Evolutionary conservation across 2,329 filamentous ascomycete genomes (phyloP).

Genomic region (Zasmidium cellare): DNA sequence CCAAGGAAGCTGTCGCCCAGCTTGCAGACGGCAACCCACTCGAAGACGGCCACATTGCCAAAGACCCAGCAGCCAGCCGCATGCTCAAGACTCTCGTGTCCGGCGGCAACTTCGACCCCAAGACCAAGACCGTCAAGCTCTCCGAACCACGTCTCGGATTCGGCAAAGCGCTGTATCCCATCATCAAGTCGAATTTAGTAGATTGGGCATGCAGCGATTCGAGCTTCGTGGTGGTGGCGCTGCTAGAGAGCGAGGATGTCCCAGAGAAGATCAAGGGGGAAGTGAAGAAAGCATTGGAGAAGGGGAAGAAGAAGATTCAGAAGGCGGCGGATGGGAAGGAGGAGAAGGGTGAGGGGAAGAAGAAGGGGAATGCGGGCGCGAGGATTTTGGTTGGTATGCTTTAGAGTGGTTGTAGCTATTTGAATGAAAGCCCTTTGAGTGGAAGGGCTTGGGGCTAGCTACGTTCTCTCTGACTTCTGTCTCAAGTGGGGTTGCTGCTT

Average conservation of each 20-base stretch:
- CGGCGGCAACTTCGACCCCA: conserved; percentile 81
- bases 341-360: conserved; percentile 66
- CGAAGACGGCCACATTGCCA: conserved; percentile 59
- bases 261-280: conserved; percentile 68
- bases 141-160: conserved; percentile 79
- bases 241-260: conserved; percentile 67
- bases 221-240: conserved; percentile 79
- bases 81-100: conserved; percentile 91
- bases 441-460: too few species aligned
- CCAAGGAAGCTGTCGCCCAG: conserved; percentile 65
- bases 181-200: conserved; percentile 73
- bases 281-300: conserved; percentile 68
- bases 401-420: neutral
- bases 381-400: conserved; percentile 47
- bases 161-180: conserved; percentile 74
- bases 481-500: too few species aligned
- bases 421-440: too few species aligned
- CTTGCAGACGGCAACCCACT: conserved; percentile 42
- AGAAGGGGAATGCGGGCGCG: conserved; percentile 49
- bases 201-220: conserved; percentile 85
- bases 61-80: conserved; percentile 66
- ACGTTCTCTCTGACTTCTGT: too few species aligned
- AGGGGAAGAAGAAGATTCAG: conserved; percentile 70
- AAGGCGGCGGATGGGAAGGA: conserved; percentile 63
- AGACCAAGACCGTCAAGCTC: conserved; percentile 66